Base-by-base conservation (phyloP, 2,329 filamentous ascomycete species). In the Aspergillus ustus region DNA sequence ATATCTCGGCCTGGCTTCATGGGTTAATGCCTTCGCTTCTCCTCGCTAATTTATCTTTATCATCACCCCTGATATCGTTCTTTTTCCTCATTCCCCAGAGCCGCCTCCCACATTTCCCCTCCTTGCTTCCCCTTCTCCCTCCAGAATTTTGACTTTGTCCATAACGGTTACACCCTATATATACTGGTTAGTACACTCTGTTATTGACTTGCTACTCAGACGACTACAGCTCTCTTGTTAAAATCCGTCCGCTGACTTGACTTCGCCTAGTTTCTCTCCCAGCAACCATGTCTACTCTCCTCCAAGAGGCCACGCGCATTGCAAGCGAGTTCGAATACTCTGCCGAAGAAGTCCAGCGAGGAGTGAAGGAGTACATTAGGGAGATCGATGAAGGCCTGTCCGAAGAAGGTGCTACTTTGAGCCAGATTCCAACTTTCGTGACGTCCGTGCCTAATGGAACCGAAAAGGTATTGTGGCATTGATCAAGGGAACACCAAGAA, bases 401-500 rank as follows among this genome's bases (percentile, higher is more conserved):
- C 63, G 88, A 89, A 71, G 88, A 93, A 70, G 89, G 89, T 64
- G 89, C 91, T 34, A 93, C 90, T 69, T 80, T 99, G 82, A 94
- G 91, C 80, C 95, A 98, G 81, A 98, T 99, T 72, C 95, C 95
- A 7, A 97, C 93, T 46, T 99, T 97, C 78, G 94, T 99, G 68
- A 98, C 95, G 1, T 90, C 88, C 40, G 93, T 98, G 29, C 95
- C 95, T 74, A 95, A 98, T 85, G 95, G 95, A 70, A 97, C 93
- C 3, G 95, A 99, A 81, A 96, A 97, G 89, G 93, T 94, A 81
- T 70, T 44, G 43, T 44, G 15, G 15, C 7, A 15, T 29, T 58
- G 15, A 34, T 8, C 15, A 22, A 61, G 50, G 25, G 70, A 44
- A 48, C 25, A 50, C 29, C 31, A 29, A 37, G 60, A 34, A 37